These are phyloP conservation scores for Fraxinus platypoda DNA, from an alignment of 305 asterid species.

Conservation along the genomic window DNA sequence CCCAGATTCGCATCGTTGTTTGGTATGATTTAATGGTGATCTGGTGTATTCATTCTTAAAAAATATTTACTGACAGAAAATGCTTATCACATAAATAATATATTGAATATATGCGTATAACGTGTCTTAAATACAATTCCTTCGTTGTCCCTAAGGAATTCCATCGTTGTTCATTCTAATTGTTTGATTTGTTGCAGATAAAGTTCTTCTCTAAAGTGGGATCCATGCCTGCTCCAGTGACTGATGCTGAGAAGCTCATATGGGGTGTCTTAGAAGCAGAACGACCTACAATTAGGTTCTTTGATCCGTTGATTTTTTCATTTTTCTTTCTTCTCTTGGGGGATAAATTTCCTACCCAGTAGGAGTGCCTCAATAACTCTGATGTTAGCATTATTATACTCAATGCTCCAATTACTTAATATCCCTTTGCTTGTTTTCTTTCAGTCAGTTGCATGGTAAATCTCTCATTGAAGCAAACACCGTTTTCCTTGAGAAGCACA, in stretches of 20 bases:
- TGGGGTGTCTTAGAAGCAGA: conserved; percentile 88
- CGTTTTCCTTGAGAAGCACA: conserved; percentile 68
- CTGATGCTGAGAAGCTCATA: conserved; percentile 73
- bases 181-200: conserved; percentile 49
- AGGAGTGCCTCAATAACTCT: neutral
- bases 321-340: conserved; percentile 6
- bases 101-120: neutral
- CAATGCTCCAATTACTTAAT: conserved; percentile 12
- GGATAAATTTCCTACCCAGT: neutral
- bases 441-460: conserved; percentile 75
- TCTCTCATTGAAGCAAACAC: conserved; percentile 79
- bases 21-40: conserved; percentile 55
- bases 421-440: conserved; percentile 11
- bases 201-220: conserved; percentile 80
- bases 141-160: neutral
- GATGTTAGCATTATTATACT: neutral
- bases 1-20: conserved; percentile 85
- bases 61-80: neutral
- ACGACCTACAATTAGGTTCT: conserved; percentile 73
- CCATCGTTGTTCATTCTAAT: neutral
- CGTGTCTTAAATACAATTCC: neutral
- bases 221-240: conserved; percentile 69
- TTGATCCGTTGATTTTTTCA: neutral
- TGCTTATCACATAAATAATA: neutral
- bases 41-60: neutral